A percentile compares a stretch with the other conserved stretches of the same genome.
These are phyloP conservation scores for Priceomyces haplophilus DNA, from an alignment of 805 yeast species.

Conservation along the genomic window DNA sequence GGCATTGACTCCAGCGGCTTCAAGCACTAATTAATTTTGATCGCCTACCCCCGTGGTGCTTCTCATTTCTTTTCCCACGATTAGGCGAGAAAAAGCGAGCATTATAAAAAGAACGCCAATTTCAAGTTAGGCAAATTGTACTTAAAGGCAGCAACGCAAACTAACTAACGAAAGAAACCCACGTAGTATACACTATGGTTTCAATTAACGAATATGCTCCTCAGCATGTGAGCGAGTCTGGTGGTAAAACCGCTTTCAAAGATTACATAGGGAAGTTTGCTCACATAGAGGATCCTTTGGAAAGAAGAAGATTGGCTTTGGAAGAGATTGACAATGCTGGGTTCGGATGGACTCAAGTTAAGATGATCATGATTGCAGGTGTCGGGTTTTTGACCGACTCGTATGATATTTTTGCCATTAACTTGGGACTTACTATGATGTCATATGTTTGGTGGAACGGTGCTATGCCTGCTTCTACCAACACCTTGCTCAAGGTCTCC, in stretches of 20 bases:
- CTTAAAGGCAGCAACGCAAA: background rate
- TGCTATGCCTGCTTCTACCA: conserved; percentile 64
- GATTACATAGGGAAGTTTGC: conserved; percentile 77
- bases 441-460: conserved; percentile 75
- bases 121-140: background rate
- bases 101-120: conserved; percentile 4
- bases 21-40: background rate
- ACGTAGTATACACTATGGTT: conserved; percentile 2
- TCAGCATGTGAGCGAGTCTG: conserved; percentile 24
- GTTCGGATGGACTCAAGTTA: conserved; percentile 79
- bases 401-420: conserved; percentile 88
- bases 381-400: conserved; percentile 93
- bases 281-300: conserved; percentile 78
- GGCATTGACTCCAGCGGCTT: background rate
- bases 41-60: conserved; percentile 1
- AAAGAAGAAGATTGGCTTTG: conserved; percentile 81
- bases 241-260: conserved; percentile 87
- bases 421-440: conserved; percentile 78
- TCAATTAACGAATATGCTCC: conserved; percentile 7
- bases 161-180: background rate
- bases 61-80: conserved; percentile 2
- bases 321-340: conserved; percentile 78
- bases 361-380: conserved; percentile 83
- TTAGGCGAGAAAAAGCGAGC: background rate
- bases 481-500: conserved; percentile 77